phyloP scores from a whole-genome alignment of 2,329 filamentous ascomycete genomes.

The Alternaria gaisen region DNA sequence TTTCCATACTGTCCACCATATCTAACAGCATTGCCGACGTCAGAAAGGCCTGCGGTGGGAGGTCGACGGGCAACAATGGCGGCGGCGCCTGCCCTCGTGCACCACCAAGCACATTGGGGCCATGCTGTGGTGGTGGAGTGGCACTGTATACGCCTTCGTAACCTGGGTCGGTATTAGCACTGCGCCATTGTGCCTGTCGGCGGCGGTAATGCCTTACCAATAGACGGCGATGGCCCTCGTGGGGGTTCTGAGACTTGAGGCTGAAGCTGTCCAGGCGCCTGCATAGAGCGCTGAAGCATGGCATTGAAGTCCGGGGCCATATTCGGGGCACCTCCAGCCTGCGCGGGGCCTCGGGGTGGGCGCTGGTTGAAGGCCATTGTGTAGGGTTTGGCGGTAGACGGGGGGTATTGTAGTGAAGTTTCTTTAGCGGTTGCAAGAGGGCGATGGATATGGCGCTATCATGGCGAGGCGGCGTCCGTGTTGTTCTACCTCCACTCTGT shows the following conservation, averaged over 20 bases:
- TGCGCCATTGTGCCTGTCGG: slow-evolving; percentile 8
- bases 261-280: slow-evolving; percentile 38
- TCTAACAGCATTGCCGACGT: slow-evolving; percentile 95
- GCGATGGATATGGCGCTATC: slow-evolving; percentile 31
- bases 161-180: slow-evolving; percentile 36
- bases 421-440: slow-evolving; percentile 33
- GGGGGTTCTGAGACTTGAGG: slow-evolving; percentile 31
- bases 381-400: slow-evolving; percentile 10
- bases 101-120: slow-evolving; percentile 42
- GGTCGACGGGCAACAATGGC: slow-evolving; percentile 46
- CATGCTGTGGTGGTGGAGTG: slow-evolving; percentile 62
- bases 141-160: slow-evolving; percentile 49
- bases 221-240: slow-evolving; percentile 34
- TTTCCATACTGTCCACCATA: slow-evolving; percentile 83
- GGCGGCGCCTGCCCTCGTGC: slow-evolving; percentile 33
- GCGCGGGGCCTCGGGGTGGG: slow-evolving; percentile 40
- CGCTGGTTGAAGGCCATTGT: slow-evolving; percentile 42
- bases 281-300: slow-evolving; percentile 50
- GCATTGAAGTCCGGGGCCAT: slow-evolving; percentile 47
- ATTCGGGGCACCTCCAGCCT: slow-evolving; percentile 42
- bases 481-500: slow-evolving; percentile 27
- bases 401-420: slow-evolving; percentile 6
- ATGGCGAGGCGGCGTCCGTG: slow-evolving; percentile 40
- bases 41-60: slow-evolving; percentile 97
- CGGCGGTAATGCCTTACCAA: slow-evolving; percentile 32